Percentiles rank a stretch among this genome's conserved stretches.
Evolutionary conservation across 805 yeast genomes (phyloP).

Genomic region (Grigorovia transvaalensis): DNA sequence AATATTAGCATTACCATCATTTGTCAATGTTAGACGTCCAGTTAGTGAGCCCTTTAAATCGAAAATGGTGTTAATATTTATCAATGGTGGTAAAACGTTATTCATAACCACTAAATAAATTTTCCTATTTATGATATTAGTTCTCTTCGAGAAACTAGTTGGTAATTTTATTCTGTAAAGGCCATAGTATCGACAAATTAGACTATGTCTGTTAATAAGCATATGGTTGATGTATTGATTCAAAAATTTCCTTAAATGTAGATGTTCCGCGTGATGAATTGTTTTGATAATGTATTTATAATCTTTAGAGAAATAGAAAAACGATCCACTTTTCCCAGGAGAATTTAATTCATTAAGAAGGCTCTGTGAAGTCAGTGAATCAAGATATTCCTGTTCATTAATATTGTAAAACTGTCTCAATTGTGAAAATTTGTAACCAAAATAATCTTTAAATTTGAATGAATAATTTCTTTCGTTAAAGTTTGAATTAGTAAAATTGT

Average conservation of each 20-base stretch:
- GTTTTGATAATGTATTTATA: constrained; percentile 91
- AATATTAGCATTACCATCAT: constrained; percentile 18
- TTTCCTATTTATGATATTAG: constrained; percentile 41
- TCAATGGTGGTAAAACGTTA: constrained; percentile 87
- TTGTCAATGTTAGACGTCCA: constrained; percentile 53
- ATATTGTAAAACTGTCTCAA: constrained; percentile 68
- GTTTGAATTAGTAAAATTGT: not conserved
- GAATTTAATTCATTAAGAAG: constrained; percentile 85
- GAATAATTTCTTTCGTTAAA: constrained; percentile 47
- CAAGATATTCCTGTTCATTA: constrained; percentile 89
- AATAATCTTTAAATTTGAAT: constrained; percentile 91
- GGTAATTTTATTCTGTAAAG: constrained; percentile 90
- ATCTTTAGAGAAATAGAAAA: constrained; percentile 89
- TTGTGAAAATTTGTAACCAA: constrained; percentile 90
- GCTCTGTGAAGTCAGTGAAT: constrained; percentile 86
- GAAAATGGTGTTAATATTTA: constrained; percentile 73
- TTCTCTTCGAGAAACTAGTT: constrained; percentile 30
- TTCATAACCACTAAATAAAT: constrained; percentile 95
- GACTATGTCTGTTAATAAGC: constrained; percentile 71
- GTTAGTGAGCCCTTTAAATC: constrained; percentile 89
- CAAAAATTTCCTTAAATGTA: constrained; percentile 61
- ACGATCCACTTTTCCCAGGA: constrained; percentile 95
- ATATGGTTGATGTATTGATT: constrained; percentile 78
- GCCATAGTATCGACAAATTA: constrained; percentile 90
- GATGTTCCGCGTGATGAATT: constrained; percentile 86